These are phyloP conservation scores for Fusarium neocosmosporiellum DNA, from an alignment of 2,329 filamentous ascomycete species.

Conservation along the genomic window DNA sequence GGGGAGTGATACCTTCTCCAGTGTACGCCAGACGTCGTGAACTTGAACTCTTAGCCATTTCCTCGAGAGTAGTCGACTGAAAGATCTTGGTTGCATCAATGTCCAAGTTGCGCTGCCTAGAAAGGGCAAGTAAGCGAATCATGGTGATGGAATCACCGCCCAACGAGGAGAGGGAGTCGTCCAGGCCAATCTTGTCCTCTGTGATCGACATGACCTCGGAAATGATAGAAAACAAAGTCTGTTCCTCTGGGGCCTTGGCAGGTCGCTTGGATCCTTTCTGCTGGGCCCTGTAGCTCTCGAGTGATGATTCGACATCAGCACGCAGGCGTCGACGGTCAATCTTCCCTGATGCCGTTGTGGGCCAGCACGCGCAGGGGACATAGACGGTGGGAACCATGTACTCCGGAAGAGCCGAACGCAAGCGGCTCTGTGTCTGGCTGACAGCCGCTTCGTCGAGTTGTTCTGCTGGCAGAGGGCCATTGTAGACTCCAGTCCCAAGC, in stretches of 20 bases:
- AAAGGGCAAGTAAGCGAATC: not conserved
- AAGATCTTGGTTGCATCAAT: not conserved
- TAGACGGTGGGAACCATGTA: not conserved
- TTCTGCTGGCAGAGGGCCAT: not conserved
- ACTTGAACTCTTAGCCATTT: not conserved
- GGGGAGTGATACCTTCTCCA: not conserved
- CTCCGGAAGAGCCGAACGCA: not conserved
- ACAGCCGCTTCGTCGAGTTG: not conserved
- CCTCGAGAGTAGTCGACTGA: not conserved
- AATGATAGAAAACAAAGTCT: not conserved
- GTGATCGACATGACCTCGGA: not conserved
- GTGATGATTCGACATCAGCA: not conserved
- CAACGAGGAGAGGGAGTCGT: not conserved
- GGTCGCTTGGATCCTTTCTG: not conserved
- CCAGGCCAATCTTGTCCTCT: not conserved
- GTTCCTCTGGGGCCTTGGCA: not conserved
- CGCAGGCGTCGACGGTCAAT: not conserved
- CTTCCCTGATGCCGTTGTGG: not conserved
- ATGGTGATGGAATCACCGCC: not conserved
- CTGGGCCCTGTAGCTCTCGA: not conserved
- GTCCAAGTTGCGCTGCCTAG: not conserved
- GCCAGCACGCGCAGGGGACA: not conserved
- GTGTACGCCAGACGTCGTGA: not conserved
- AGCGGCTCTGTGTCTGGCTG: not conserved
- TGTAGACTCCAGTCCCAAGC: not conserved